A percentile compares a stretch with the other conserved stretches of the same genome.
Evolutionary conservation across 192 early-diverging fungal genomes (phyloP).

Genomic region (Coemansia sp.): DNA sequence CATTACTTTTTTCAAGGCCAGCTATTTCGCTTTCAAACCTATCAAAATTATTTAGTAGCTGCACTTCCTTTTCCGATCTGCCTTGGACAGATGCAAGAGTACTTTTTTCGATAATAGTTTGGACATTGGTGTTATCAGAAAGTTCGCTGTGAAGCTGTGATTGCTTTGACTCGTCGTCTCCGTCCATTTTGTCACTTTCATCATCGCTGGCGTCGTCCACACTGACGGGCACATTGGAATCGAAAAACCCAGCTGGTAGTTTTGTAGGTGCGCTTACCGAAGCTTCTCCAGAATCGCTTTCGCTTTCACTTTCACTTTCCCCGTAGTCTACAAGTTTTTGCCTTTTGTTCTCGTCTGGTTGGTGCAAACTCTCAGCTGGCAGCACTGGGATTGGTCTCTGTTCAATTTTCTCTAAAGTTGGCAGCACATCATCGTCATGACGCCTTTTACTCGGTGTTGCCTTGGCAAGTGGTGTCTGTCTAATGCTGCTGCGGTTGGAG

Average conservation of each 20-base stretch:
- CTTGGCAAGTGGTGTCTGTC: too few species aligned
- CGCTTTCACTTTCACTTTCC: constrained; percentile 12
- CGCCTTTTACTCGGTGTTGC: too few species aligned
- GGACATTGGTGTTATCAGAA: too few species aligned
- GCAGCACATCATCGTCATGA: too few species aligned
- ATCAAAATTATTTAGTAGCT: constrained; percentile 16
- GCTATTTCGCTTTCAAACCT: constrained; percentile 30
- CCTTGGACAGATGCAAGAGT: neutral
- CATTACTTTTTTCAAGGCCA: neutral
- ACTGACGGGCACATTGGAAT: neutral
- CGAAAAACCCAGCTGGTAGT: constrained; percentile 18
- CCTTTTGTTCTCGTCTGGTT: constrained; percentile 15
- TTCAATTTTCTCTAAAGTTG: too few species aligned
- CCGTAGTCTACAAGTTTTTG: constrained; percentile 15
- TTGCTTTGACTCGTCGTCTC: neutral
- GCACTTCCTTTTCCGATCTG: neutral
- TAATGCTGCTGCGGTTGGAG: too few species aligned
- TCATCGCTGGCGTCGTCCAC: neutral
- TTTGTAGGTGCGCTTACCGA: neutral
- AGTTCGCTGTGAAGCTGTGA: too few species aligned
- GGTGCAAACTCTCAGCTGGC: neutral
- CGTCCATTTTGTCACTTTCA: neutral
- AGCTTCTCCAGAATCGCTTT: neutral
- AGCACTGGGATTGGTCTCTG: too few species aligned
- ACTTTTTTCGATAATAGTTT: too few species aligned